Conservation (phyloP, 1,284 basidiomycete genomes). For the Inonotus obliquus region DNA sequence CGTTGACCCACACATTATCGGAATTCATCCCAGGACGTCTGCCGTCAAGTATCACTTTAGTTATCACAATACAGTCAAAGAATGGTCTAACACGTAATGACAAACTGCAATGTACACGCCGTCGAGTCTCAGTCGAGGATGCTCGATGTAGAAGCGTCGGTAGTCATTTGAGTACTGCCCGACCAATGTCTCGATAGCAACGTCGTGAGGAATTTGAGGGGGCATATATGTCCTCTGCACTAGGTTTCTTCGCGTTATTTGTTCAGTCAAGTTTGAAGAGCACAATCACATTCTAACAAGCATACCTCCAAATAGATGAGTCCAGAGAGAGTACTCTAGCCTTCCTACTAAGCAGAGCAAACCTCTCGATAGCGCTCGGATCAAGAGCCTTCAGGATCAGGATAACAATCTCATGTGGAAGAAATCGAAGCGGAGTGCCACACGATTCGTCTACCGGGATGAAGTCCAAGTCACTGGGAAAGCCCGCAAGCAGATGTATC, state of each 20-base stretch:
- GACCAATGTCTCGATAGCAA: conserved; percentile 44
- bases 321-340: conserved; percentile 69
- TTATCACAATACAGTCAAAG: conserved; percentile 16
- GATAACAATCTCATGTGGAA: conserved; percentile 77
- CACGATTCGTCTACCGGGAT: conserved; percentile 63
- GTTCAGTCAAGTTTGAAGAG: conserved; percentile 15
- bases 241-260: conserved; percentile 39
- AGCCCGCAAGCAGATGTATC: conserved; percentile 42
- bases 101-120: conserved; percentile 89
- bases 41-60: conserved; percentile 11
- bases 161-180: conserved; percentile 56
- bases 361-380: conserved; percentile 67
- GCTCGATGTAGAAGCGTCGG: conserved; percentile 73
- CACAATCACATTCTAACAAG: conserved; percentile 13
- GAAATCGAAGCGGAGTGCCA: conserved; percentile 46
- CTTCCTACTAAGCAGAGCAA: conserved; percentile 67
- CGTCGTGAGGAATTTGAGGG: conserved; percentile 58
- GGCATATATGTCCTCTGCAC: conserved; percentile 60
- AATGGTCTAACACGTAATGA: conserved; percentile 64
- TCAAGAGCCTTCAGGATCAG: conserved; percentile 62
- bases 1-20: conserved; percentile 81
- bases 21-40: conserved; percentile 71
- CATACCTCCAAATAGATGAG: conserved; percentile 71
- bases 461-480: conserved; percentile 53
- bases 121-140: conserved; percentile 78